Base-by-base conservation (phyloP, 257 asterid species). In the Paraleonurus japonicus region DNA sequence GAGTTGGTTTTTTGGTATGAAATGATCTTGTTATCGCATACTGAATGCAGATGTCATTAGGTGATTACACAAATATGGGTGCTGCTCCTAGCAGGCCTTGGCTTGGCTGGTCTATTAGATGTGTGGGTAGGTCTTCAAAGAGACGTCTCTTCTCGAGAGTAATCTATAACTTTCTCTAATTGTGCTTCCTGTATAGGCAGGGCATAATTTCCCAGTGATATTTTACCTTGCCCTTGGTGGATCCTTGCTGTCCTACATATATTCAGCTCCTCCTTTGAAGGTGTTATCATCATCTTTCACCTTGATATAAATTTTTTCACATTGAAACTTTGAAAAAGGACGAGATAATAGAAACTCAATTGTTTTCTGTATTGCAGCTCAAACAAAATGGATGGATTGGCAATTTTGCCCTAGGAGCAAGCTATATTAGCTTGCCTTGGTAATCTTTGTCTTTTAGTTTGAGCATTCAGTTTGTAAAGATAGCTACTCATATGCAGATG, bases 371-470 rank as follows among this genome's bases (percentile, higher is more conserved):
- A 43, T 78, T 72, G 83, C 92, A 94, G 99, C 99, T 94, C 78
- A 94, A 94, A 70, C 97, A 91, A 87, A 91, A 91, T 72, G 97
- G 98, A 85, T 94, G 98, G 98, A 78, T 91, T 39, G 98, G 98
- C 75, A 94, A 94, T 83, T 94, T 91, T 47, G 99, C 99, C 68
- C 84, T 94, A 30, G 99, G 99, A 74, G 91, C 96, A 76, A 94
- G 99, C 84, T 94, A 94, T 65, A 94, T 94, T 77, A 82, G 99
- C 81, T 78, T 94, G 88, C 99, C 99, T 61, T 94, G 99, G 99
- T 94, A 71, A 54, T 11, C 61, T 50, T 75, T 12, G 19, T 69
- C 76, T 50, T 75, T 43, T 47, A 33, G 53, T 51, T 71, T 59
- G 28, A 26, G 63, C 3, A 58, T 53, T 13, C 16, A 59, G 57